A percentile compares a stretch with the other conserved stretches of the same genome.
These are phyloP conservation scores for Nicotiana benthamiana DNA, from an alignment of 257 asterid species.

Conservation along the genomic window DNA sequence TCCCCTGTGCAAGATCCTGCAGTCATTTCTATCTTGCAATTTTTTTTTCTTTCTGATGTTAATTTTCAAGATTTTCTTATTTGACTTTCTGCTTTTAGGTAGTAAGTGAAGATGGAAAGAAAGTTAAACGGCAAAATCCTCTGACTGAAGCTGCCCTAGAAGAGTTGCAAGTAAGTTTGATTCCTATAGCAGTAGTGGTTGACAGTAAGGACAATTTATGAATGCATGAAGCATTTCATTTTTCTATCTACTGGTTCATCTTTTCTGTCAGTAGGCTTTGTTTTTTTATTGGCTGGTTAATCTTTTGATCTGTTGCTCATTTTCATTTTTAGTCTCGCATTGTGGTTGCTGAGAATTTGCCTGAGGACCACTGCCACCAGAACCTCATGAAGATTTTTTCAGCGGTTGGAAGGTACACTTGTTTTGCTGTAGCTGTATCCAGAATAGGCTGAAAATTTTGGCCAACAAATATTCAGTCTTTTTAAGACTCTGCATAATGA, in stretches of 20 bases:
- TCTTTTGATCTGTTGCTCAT: not conserved
- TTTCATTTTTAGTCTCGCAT: slow-evolving; percentile 53
- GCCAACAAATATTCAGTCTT: not conserved
- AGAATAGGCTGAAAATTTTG: not conserved
- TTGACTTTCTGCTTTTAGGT: slow-evolving; percentile 33
- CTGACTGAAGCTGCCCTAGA: slow-evolving; percentile 72
- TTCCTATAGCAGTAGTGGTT: slow-evolving; percentile 1
- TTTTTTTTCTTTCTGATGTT: not conserved
- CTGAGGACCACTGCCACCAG: slow-evolving; percentile 92
- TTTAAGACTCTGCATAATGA: not conserved
- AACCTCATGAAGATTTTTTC: slow-evolving; percentile 83
- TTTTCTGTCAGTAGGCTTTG: not conserved
- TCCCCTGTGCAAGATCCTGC: not conserved
- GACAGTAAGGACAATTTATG: not conserved
- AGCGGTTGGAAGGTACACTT: slow-evolving; percentile 69
- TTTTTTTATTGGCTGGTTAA: slow-evolving; percentile 4
- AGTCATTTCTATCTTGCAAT: not conserved
- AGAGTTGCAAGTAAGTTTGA: slow-evolving; percentile 65
- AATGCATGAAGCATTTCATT: slow-evolving; percentile 15
- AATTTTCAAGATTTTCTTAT: slow-evolving; percentile 1
- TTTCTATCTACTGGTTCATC: slow-evolving; percentile 5
- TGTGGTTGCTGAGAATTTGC: slow-evolving; percentile 76
- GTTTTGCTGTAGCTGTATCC: slow-evolving; percentile 8
- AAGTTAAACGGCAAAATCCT: slow-evolving; percentile 58
- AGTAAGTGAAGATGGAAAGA: slow-evolving; percentile 83